Base-by-base conservation (phyloP, 1,139 yeast genomes). In the Pichia sp. region DNA sequence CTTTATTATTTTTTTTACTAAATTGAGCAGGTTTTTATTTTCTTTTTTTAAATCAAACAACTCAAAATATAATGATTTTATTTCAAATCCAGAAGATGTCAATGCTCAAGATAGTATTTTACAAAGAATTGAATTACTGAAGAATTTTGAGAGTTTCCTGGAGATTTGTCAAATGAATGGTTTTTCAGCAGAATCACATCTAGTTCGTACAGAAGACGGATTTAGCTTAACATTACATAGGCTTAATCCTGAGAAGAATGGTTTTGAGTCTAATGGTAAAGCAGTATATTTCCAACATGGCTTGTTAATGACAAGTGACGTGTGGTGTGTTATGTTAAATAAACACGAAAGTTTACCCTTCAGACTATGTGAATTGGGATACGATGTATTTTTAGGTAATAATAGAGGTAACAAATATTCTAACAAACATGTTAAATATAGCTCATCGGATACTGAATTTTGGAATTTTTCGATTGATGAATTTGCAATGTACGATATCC, bases 371-470 rank as follows among this genome's bases (percentile, higher is more conserved):
- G 90, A 86, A 53, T 64, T 80, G 52, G 96, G 96, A 3, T 88
- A 81, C 63, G 96, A 88, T 61, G 95, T 88, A n/a, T 88, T 94
- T 90, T 68, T 88, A 54, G 96, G 96, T 1, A 88, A 88, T 64
- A 88, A 88, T 60, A 70, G 96, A 47, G 96, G 96, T 24, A 89
- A 88, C 67, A 88, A 88, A 67, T 88, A 88, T 67, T 82, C 92
- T 24, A 59, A 64, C 42, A 68, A 66, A 42, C 63, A 63, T 48
- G 46, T 57, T 8, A 51, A 53, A 9, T 50, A 54, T 5, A 50
- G 49, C 1, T 76, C 82, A 1, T 64, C 68, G 15, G 74, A 76
- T 16, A 56, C 64, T 2, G 69, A 71, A 48, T 88, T 85, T 65
- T 88, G 96, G 96, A 79, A 87, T 65, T 88, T 85, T 58, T 81